phyloP scores from a whole-genome alignment of 495 filamentous ascomycete species.

The Trichoderma gamsii region DNA sequence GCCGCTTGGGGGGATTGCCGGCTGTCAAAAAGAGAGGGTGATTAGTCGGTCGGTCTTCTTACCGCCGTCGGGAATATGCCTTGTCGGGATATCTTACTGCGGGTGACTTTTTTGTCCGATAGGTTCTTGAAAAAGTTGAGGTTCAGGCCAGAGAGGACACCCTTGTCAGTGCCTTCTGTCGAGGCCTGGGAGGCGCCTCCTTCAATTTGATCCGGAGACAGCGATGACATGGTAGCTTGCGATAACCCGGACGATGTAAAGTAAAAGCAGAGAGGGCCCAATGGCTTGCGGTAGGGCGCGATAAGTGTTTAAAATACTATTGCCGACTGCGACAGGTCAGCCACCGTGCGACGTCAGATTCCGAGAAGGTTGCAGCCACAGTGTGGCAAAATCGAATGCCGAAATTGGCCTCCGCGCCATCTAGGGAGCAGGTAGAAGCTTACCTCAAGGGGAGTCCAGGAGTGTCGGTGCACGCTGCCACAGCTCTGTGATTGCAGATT shows the following conservation, averaged over 20 bases:
- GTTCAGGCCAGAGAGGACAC: constrained; percentile 47
- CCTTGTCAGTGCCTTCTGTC: constrained; percentile 38
- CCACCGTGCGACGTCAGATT: constrained; percentile 21
- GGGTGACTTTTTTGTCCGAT: constrained; percentile 56
- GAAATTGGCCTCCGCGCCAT: not conserved
- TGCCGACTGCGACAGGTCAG: constrained; percentile 33
- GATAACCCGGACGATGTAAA: not conserved
- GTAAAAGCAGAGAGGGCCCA: constrained; percentile 29
- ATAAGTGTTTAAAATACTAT: constrained; percentile 26
- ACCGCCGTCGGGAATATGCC: not conserved
- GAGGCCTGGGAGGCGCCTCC: constrained; percentile 29
- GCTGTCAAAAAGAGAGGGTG: constrained; percentile 41
- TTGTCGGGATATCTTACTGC: constrained; percentile 32
- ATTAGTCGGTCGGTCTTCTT: not conserved
- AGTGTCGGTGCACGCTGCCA: not conserved
- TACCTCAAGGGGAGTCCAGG: not conserved
- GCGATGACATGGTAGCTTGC: constrained; percentile 34
- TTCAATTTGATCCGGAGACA: constrained; percentile 31
- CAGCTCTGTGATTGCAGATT: not conserved
- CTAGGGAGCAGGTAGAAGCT: not conserved
- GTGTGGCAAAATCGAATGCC: not conserved
- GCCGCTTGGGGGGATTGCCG: constrained; percentile 78
- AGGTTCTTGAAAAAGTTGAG: constrained; percentile 54
- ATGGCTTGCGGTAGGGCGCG: constrained; percentile 30
- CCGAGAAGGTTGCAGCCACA: constrained; percentile 2